Base-by-base conservation (phyloP, 2,329 filamentous ascomycete genomes). In the Alternaria viburni region DNA sequence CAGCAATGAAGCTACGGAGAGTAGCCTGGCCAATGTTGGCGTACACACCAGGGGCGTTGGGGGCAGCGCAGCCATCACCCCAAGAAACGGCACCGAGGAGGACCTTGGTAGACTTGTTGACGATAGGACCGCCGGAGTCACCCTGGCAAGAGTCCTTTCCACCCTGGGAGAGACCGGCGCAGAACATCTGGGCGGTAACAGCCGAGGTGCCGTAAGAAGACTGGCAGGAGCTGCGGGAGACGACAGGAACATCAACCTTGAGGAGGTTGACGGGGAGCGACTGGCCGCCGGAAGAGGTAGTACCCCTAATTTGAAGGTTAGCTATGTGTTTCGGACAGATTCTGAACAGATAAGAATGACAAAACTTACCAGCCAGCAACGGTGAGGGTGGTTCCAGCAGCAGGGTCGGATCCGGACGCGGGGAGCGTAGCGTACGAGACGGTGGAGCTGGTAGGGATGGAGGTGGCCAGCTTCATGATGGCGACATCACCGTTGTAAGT, bases 91-190 rank as follows among this genome's bases (percentile, higher is more conserved):
- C 17, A 44, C 63, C 63, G 25, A 65, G 12, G 17, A 65, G 52
- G 6, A 23, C 21, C 56, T 55, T 63, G 47, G 50, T 41, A 5
- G 60, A n/a, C 49, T 52, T 41, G 62, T 72, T 56, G 55, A 74
- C 56, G 21, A 76, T 67, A 21, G 74, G 73, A 43, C 73, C 73
- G 51, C 74, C 74, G 57, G 58, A 65, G 69, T 76, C 74, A 63
- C 74, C 73, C 70, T 75, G 74, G 74, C 74, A 76, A 54, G 74
- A 75, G 67, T 75, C 74, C 68, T 71, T 73, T 57, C 73, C 73
- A 61, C 74, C 74, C 15, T 57, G 45, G 10, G 67, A 3, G 12
- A 65, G 4, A 49, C 72, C 73, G 30, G 74, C 74, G 51, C 74
- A 76, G 62, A 72, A 65, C 74, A 76, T 76, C 63, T 64, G 59